Percentiles rank a stretch among this genome's conserved stretches.
Conservation (phyloP, 192 early-diverging fungal species). For the Neocallimastix lanati region DNA sequence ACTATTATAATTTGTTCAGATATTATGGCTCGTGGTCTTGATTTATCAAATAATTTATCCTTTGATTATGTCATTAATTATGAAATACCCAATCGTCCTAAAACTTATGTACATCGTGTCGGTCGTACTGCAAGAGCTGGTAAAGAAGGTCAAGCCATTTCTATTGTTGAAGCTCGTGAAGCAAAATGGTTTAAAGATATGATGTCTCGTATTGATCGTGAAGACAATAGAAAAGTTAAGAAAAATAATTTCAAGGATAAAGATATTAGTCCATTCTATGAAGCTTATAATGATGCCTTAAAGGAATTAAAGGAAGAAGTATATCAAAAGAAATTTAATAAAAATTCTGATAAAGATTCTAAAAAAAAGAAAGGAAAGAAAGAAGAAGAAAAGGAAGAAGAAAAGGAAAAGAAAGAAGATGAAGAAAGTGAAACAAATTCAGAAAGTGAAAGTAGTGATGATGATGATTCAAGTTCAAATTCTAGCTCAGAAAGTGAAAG, state of each 20-base stretch:
- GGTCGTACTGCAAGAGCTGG: neutral
- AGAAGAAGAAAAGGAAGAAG: neutral
- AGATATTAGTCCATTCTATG: neutral
- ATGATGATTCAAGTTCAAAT: neutral
- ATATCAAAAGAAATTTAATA: neutral
- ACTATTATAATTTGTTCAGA: neutral
- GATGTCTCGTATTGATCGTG: neutral
- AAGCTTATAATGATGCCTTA: neutral
- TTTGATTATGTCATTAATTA: neutral
- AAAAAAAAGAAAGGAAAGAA: neutral
- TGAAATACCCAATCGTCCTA: neutral
- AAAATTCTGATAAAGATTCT: neutral
- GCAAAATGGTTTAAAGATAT: neutral
- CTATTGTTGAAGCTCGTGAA: neutral
- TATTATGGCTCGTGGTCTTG: neutral
- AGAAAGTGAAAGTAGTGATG: neutral
- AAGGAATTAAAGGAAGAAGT: neutral
- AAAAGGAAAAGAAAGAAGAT: neutral
- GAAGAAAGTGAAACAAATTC: neutral
- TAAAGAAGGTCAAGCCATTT: neutral
- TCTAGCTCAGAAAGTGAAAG: neutral
- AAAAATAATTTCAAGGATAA: neutral
- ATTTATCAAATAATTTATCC: neutral
- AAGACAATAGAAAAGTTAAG: neutral
- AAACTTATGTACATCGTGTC: neutral